phyloP scores from a whole-genome alignment of 2,329 filamentous ascomycete genomes.

The Gnomoniopsis smithogilvyi region DNA sequence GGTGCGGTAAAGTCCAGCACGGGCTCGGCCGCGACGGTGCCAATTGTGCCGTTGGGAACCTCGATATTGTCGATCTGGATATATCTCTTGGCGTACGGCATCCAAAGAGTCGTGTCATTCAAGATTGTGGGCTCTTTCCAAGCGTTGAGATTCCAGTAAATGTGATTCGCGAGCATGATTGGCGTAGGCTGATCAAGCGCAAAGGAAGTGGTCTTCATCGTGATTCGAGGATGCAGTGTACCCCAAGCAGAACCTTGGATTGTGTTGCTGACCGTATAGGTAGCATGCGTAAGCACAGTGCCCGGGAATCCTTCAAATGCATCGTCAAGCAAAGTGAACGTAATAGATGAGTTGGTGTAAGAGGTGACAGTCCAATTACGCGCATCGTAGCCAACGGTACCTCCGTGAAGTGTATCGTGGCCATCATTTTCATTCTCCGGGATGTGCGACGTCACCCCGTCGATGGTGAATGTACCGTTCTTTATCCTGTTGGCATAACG shows the following conservation, averaged over 20 bases:
- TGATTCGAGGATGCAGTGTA: constrained; percentile 3
- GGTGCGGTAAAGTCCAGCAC: constrained; percentile 11
- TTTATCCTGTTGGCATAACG: constrained; percentile 11
- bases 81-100: constrained; percentile 11
- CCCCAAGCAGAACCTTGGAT: constrained; percentile 10
- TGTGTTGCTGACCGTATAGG: constrained; percentile 11
- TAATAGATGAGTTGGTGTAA: constrained; percentile 9
- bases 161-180: constrained; percentile 15
- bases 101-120: constrained; percentile 12
- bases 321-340: constrained; percentile 5
- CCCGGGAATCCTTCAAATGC: constrained; percentile 10
- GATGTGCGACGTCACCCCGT: constrained; percentile 5
- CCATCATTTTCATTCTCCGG: constrained; percentile 7
- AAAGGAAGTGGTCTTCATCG: constrained; percentile 13
- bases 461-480: constrained; percentile 10
- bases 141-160: constrained; percentile 15
- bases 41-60: constrained; percentile 10
- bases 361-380: constrained; percentile 12
- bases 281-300: constrained; percentile 8
- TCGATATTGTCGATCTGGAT: constrained; percentile 10
- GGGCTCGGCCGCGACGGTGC: constrained; percentile 5
- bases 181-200: constrained; percentile 11
- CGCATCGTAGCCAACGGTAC: constrained; percentile 5
- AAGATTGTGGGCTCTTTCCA: constrained; percentile 9
- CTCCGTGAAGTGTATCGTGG: constrained; percentile 11